Base-by-base conservation (phyloP, 1,139 yeast genomes). In the Nakaseomyces glabratus region DNA sequence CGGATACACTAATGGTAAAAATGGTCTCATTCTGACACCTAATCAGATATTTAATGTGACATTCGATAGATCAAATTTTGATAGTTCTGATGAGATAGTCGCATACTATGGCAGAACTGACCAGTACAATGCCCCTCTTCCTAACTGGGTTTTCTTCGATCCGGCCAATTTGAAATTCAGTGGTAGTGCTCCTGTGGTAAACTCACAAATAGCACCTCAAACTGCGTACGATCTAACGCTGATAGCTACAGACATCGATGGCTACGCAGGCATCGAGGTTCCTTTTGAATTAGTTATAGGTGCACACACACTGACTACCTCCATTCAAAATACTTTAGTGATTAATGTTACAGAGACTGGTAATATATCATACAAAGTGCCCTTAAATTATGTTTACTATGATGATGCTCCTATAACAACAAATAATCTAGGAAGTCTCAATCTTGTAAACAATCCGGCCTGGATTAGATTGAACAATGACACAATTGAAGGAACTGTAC, bases 131-230 rank as follows among this genome's bases (percentile, higher is more conserved):
- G 71, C 95, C 1, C 93, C 98, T 1, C 67, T 90, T 36, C 98
- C 99, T 17, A 78, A 73, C 49, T 90, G 98, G 98, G 63, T 86
- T 35, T 57, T 61, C 37, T 90, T 88, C 52, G 74, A 82, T 51
- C 55, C 76, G 7, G 62, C 65, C 26, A 65, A 63, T 36, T 60
- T 82, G 43, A 69, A 81, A n/a, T 88, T 86, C 55, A 66, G 75
- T 25, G 99, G 99, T 25, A 76, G 78, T 1, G 90, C 95, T 0
- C 99, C 99, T 3, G 64, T 80, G 6, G 84, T 82, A 20, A 79
- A 82, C 46, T 82, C 95, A 2, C 68, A 71, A 9, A 77, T 82
- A 48, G 98, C 98, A 1, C 96, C 97, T 9, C 84, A 94, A 20
- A 68, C 74, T 48, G 64, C 67, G 34, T 90, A 76, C 54, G 71